phyloP scores from a whole-genome alignment of 331 rosid genomes.

The Pyracantha coccinea region DNA sequence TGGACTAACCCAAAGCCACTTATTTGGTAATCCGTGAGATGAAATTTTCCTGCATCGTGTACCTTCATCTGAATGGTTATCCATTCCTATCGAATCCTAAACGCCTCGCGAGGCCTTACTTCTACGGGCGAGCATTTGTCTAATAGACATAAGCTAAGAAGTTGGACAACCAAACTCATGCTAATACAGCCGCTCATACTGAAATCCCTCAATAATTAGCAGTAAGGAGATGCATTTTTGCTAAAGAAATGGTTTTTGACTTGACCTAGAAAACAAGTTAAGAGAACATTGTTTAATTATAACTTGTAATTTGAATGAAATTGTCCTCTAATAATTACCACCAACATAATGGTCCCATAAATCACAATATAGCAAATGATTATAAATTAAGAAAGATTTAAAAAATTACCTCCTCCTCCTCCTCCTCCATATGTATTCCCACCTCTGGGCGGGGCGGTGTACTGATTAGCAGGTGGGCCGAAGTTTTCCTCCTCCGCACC shows the following conservation, averaged over 20 bases:
- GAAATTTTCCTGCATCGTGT: too few species aligned
- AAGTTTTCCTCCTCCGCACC: constrained; percentile 77
- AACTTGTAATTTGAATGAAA: too few species aligned
- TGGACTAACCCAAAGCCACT: too few species aligned
- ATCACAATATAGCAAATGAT: not conserved
- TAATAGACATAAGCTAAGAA: not conserved
- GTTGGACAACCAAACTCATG: not conserved
- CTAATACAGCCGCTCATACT: not conserved
- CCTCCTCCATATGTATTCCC: constrained; percentile 58
- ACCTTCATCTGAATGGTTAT: too few species aligned
- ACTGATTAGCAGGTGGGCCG: constrained; percentile 69
- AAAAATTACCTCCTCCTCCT: not conserved
- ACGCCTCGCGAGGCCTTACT: too few species aligned
- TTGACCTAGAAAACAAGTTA: too few species aligned
- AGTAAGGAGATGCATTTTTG: too few species aligned
- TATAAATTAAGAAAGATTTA: not conserved
- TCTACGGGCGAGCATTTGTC: not conserved
- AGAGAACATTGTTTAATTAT: too few species aligned
- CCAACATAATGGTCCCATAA: not conserved
- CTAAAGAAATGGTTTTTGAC: too few species aligned
- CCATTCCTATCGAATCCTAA: too few species aligned
- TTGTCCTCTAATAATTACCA: not conserved
- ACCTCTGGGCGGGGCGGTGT: constrained; percentile 70
- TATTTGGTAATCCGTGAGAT: too few species aligned
- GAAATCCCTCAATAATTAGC: too few species aligned